These are phyloP conservation scores for Fusarium sp. DNA, from an alignment of 2,329 filamentous ascomycete genomes.

Conservation along the genomic window DNA sequence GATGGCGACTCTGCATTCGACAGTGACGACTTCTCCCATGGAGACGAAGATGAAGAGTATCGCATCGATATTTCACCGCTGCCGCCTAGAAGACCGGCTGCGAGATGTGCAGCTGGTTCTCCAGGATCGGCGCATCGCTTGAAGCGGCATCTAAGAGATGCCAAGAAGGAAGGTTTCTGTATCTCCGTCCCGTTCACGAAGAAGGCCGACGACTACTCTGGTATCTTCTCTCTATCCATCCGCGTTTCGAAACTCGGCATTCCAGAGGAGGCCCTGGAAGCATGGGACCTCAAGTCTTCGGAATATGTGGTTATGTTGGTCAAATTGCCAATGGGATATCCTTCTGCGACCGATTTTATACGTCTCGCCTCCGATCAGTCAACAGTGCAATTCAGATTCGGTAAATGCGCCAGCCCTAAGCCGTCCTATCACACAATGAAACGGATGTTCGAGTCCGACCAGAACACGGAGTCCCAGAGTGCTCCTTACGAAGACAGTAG, in stretches of 20 bases:
- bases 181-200: slow-evolving; percentile 72
- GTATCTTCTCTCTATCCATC: slow-evolving; percentile 74
- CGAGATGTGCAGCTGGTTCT: neutral
- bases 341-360: slow-evolving; percentile 66
- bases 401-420: slow-evolving; percentile 79
- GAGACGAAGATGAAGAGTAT: slow-evolving; percentile 31
- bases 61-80: slow-evolving; percentile 31
- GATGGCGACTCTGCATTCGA: slow-evolving; percentile 25
- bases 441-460: slow-evolving; percentile 34
- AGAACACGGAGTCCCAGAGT: slow-evolving; percentile 11
- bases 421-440: slow-evolving; percentile 69
- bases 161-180: slow-evolving; percentile 75
- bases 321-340: slow-evolving; percentile 72
- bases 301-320: slow-evolving; percentile 83
- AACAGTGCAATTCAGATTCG: slow-evolving; percentile 70
- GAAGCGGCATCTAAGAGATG: slow-evolving; percentile 59
- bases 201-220: slow-evolving; percentile 51
- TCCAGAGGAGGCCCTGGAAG: slow-evolving; percentile 78
- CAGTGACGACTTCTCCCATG: slow-evolving; percentile 11
- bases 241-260: slow-evolving; percentile 78
- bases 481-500: neutral
- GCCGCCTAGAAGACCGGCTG: slow-evolving; percentile 4
- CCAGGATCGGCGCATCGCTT: slow-evolving; percentile 19
- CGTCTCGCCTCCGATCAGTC: slow-evolving; percentile 52
- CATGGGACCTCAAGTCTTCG: slow-evolving; percentile 76